Conservation (phyloP, 2,329 filamentous ascomycete species). For the Neurospora sp. region DNA sequence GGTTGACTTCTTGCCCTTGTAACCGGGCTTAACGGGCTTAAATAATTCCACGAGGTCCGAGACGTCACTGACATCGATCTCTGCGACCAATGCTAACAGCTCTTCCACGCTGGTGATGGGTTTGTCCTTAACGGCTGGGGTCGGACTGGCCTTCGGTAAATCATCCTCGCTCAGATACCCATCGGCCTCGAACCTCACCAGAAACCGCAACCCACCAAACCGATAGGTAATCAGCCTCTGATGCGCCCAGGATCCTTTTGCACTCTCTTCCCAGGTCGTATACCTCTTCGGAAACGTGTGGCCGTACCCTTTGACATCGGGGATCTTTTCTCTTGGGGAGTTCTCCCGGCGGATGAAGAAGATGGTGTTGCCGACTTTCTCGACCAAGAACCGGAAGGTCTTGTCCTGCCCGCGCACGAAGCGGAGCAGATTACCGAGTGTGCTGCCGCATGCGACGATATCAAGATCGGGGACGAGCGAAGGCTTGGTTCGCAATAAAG, state of each 20-base stretch:
- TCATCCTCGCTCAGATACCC: neutral
- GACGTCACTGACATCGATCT: no score
- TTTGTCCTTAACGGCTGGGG: neutral
- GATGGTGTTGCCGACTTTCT: conserved; percentile 40
- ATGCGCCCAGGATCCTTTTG: neutral
- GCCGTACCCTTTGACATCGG: no score
- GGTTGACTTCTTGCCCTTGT: neutral
- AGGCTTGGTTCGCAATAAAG: neutral
- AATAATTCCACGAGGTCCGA: no score
- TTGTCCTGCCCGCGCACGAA: conserved; percentile 37
- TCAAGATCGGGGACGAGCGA: conserved; percentile 33
- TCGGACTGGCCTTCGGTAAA: neutral
- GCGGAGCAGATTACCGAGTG: conserved; percentile 49
- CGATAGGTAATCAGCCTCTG: neutral
- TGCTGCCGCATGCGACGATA: conserved; percentile 50
- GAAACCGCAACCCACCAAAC: neutral
- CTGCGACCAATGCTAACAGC: no score
- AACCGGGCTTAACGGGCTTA: no score
- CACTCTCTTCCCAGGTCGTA: no score
- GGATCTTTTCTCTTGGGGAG: no score
- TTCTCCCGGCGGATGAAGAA: no score
- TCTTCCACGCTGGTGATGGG: no score
- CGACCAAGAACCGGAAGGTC: conserved; percentile 48
- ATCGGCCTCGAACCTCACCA: neutral
- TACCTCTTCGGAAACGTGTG: no score